Conservation (phyloP, 164 flowering plant species). For the Vitis amurensis region DNA sequence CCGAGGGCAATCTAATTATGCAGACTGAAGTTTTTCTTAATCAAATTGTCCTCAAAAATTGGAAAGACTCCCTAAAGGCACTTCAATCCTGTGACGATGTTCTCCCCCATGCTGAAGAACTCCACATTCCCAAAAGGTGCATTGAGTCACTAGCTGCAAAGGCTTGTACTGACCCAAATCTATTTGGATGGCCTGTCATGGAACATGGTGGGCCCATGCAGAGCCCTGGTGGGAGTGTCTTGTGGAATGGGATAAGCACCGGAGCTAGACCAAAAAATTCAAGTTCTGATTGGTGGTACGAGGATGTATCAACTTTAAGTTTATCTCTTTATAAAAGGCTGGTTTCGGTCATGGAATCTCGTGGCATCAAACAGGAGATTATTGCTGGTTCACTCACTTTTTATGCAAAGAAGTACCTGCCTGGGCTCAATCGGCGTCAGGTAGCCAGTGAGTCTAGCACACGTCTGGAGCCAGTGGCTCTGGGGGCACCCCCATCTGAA, state of each 20-base stretch:
- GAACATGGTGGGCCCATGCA: conserved; percentile 87
- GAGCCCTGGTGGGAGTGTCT: conserved; percentile 88
- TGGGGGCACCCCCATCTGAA: conserved; percentile 52
- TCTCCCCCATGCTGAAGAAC: conserved; percentile 73
- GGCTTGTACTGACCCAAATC: conserved; percentile 80
- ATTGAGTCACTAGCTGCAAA: conserved; percentile 73
- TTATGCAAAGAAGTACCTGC: conserved; percentile 76
- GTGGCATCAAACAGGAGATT: conserved; percentile 67
- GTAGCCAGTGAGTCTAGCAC: conserved; percentile 41
- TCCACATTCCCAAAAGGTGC: conserved; percentile 66
- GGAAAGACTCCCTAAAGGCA: conserved; percentile 87
- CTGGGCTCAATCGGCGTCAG: conserved; percentile 76
- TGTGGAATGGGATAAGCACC: conserved; percentile 97
- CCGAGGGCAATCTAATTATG: conserved; percentile 73
- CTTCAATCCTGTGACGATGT: conserved; percentile 81
- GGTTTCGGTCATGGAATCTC: conserved; percentile 75
- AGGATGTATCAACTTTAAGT: conserved; percentile 72
- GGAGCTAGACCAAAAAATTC: conserved; percentile 76
- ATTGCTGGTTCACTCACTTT: conserved; percentile 69
- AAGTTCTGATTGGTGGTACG: conserved; percentile 95
- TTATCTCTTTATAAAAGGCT: conserved; percentile 73
- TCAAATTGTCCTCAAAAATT: conserved; percentile 68
- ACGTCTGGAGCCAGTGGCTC: conserved; percentile 36
- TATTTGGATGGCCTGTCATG: conserved; percentile 85
- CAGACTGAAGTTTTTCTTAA: conserved; percentile 80